phyloP scores from a whole-genome alignment of 768 basidiomycete species.

The Filobasidium wieringae region DNA sequence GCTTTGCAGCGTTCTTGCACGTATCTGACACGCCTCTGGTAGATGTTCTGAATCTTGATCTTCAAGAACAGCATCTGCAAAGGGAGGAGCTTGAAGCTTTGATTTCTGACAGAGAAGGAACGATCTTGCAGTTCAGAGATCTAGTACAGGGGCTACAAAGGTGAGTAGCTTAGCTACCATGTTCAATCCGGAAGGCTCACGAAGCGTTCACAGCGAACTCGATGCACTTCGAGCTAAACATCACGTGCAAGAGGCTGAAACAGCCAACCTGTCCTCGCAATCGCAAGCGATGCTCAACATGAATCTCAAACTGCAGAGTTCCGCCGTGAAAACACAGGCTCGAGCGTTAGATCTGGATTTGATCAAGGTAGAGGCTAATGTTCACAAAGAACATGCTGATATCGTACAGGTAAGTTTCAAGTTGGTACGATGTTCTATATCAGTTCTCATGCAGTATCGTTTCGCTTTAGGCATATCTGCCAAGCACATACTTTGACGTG shows the following conservation, averaged over 20 bases:
- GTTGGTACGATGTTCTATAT: background rate
- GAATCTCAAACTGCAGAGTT: conserved; percentile 85
- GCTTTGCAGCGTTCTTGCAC: background rate
- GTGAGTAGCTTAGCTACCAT: conserved; percentile 44
- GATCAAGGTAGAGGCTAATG: conserved; percentile 68
- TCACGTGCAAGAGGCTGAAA: conserved; percentile 69
- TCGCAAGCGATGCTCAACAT: conserved; percentile 87
- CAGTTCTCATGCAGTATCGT: conserved; percentile 33
- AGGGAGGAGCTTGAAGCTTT: conserved; percentile 61
- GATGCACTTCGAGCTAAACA: conserved; percentile 72
- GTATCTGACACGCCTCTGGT: background rate
- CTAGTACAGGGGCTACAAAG: conserved; percentile 70
- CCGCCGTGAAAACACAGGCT: conserved; percentile 80
- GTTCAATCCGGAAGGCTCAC: background rate
- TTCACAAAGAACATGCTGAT: conserved; percentile 62
- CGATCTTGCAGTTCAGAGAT: conserved; percentile 85
- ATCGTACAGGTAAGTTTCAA: conserved; percentile 64
- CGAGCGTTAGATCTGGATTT: conserved; percentile 81
- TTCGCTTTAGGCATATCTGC: conserved; percentile 91
- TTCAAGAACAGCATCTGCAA: conserved; percentile 56
- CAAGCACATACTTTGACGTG: conserved; percentile 74
- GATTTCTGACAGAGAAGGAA: conserved; percentile 72
- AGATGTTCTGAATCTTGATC: conserved; percentile 13
- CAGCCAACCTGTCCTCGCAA: conserved; percentile 70
- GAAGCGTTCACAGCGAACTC: conserved; percentile 57